Evolutionary conservation across 257 asterid genomes (phyloP).

Genomic region (Solanum lycopersicoides): DNA sequence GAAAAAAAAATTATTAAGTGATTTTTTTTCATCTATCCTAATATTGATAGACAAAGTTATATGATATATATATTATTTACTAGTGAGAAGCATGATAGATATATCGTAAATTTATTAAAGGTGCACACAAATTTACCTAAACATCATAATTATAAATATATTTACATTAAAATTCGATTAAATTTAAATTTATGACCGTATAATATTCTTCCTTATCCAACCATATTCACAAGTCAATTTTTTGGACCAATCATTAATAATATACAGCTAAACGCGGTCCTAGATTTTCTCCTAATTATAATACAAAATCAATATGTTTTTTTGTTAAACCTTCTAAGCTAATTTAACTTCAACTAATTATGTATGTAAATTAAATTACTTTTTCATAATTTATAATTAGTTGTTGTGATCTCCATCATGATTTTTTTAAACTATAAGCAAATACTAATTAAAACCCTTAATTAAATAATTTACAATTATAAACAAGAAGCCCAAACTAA

Average conservation of each 20-base stretch:
- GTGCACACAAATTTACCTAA: rapidly evolving
- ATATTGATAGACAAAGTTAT: no score
- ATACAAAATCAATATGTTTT: background rate
- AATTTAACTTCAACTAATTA: background rate
- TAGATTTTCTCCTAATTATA: background rate
- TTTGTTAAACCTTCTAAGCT: background rate
- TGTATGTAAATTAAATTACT: no score
- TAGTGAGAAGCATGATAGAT: no score
- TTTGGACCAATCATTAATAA: background rate
- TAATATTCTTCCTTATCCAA: background rate
- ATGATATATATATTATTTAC: no score
- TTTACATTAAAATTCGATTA: no score
- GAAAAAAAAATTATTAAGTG: no score
- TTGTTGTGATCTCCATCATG: background rate
- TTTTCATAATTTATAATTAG: background rate
- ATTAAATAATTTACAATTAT: no score
- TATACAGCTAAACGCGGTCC: background rate
- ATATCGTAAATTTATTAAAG: no score
- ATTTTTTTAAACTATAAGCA: no score
- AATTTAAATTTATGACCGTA: background rate
- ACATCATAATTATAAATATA: rapidly evolving
- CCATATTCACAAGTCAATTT: background rate
- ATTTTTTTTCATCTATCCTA: no score
- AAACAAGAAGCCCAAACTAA: no score
- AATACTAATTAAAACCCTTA: no score